Conservation (phyloP, 225 moss, liverwort and hornwort species). For the Anthoceros angustus region DNA sequence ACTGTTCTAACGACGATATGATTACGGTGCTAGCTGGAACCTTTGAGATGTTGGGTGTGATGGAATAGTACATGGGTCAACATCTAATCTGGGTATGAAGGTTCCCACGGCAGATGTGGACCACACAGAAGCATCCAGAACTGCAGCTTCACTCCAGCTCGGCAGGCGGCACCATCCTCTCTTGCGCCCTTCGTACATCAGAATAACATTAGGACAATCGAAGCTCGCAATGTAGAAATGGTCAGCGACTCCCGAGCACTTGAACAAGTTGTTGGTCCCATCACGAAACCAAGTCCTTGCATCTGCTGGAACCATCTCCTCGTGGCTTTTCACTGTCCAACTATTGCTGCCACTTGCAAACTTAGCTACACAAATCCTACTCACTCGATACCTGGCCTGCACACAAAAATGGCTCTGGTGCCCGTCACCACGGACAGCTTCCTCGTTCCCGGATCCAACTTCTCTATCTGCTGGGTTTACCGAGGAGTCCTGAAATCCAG, state of each 20-base stretch:
- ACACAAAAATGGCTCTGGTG: background rate
- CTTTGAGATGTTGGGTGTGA: background rate
- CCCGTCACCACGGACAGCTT: no score
- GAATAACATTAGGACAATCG: background rate
- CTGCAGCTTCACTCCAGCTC: background rate
- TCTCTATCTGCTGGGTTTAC: background rate
- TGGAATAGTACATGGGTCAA: background rate
- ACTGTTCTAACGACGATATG: no score
- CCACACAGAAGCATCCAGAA: background rate
- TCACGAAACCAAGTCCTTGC: background rate
- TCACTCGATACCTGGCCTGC: background rate
- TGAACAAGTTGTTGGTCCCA: background rate
- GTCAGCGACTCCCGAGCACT: background rate
- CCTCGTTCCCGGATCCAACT: background rate
- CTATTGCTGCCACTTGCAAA: background rate
- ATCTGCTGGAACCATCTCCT: background rate
- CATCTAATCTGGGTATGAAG: constrained; percentile 15
- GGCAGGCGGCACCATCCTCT: constrained; percentile 11
- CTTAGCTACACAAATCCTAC: background rate
- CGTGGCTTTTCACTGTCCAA: background rate
- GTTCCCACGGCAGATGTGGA: constrained; percentile 9
- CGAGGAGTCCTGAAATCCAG: background rate
- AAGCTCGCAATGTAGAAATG: background rate
- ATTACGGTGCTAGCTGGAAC: no score
- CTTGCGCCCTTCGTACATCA: background rate